Percentiles rank a stretch among this genome's conserved stretches.
These are phyloP conservation scores for Phytophthora multivora DNA, from an alignment of 352 stramenopile species.

Conservation along the genomic window DNA sequence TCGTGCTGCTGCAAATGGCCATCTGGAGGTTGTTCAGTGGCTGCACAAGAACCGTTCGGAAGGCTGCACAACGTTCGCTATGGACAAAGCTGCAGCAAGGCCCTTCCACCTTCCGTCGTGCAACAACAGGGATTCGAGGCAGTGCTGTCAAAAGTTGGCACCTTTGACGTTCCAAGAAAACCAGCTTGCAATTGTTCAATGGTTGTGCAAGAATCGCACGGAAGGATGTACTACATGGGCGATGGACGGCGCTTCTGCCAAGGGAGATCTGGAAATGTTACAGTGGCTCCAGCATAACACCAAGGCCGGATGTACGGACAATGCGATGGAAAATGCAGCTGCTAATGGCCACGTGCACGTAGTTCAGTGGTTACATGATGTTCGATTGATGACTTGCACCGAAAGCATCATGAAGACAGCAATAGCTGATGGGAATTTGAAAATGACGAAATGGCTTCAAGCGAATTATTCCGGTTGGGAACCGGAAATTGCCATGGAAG, in stretches of 20 bases:
- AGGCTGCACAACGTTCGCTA: neutral
- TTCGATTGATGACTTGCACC: neutral
- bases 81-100: neutral
- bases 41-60: neutral
- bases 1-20: neutral
- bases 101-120: no score
- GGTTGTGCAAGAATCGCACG: neutral
- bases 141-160: no score
- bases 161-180: neutral
- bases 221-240: neutral
- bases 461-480: neutral
- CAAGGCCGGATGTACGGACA: neutral
- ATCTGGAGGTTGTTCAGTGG: neutral
- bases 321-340: neutral
- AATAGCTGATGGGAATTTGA: neutral
- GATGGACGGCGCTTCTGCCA: neutral
- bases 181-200: neutral
- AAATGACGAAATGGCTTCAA: neutral
- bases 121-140: no score
- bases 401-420: neutral
- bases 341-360: neutral
- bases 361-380: neutral
- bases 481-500: no score
- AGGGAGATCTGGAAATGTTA: neutral
- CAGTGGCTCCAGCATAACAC: neutral